Evolutionary conservation across 106 monocot species (phyloP), one percentile per base, ranked within the genome.

Genomic region (Chionographis japonica): DNA sequence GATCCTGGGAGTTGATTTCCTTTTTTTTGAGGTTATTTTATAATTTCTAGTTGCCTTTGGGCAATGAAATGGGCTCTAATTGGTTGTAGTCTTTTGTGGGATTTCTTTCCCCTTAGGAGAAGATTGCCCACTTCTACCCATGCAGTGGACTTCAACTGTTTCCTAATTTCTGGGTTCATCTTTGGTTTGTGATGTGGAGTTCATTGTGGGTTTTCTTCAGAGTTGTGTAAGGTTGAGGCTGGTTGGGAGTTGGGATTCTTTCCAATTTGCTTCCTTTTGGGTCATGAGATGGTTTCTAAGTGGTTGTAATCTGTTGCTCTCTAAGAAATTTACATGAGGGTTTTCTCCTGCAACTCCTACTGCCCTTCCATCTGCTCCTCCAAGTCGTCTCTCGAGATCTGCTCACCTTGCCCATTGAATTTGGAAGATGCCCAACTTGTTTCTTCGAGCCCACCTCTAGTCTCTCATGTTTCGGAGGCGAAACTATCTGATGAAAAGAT

Each of bases 331-430:
- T 38, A 62, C 41, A 71, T 72, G 72, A 72, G 69, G 74, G 74
- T 63, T 50, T 64, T 41, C 2, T 56, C 55, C 50, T 63, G 73
- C 12, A 74, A 79, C 27, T 68, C 42, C 63, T 36, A 69, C 63
- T 62, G 62, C 51, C 72, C 71, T 62, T 62, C 56, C 11, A 17
- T 63, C 66, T 68, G 76, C 67, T 76, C 64, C 72, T 72, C 68
- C 3, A 76, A 62, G 43, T 76, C 81, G 8, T 71, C 66, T 2
- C 13, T 56, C 19, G 18, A 16, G 43, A 51, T 50, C 17, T 64
- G 37, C 50, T 37, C 74, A 2, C 62, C 62, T 66, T 40, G 40
- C 50, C 4, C 38, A 20, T 4, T 69, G 38, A 58, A 60, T 52
- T 70, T 60, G 12, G 78, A 67, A 16, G 60, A 56, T 61, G 46